These are phyloP conservation scores for Primulina eburnea DNA, from an alignment of 257 asterid species.

Conservation along the genomic window DNA sequence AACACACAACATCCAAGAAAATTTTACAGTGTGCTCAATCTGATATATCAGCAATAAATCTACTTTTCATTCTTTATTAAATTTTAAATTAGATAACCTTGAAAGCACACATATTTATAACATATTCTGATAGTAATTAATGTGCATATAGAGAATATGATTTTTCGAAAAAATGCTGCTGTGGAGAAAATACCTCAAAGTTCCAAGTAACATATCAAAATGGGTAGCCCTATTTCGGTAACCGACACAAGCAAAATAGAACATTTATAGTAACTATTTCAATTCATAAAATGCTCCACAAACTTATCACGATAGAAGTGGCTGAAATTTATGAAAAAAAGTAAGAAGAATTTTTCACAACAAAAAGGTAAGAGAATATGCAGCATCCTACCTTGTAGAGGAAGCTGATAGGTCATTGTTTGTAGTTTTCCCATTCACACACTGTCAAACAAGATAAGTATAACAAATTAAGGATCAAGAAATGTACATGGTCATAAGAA, in stretches of 20 bases:
- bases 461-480: constrained; percentile 16
- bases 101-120: constrained; percentile 9
- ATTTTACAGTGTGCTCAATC: neutral
- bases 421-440: constrained; percentile 37
- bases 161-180: neutral
- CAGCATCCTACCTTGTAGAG: constrained; percentile 45
- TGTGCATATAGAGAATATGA: constrained; percentile 1
- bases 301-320: neutral
- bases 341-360: constrained; percentile 10
- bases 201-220: no score
- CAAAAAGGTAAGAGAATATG: constrained; percentile 10
- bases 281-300: constrained; percentile 3
- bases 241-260: no score
- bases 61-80: neutral
- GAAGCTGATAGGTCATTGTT: constrained; percentile 33
- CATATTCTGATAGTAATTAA: constrained; percentile 7
- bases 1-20: no score
- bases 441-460: constrained; percentile 43
- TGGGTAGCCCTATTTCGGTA: neutral
- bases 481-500: constrained; percentile 9
- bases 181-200: no score
- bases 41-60: neutral
- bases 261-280: neutral
- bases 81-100: constrained; percentile 3
- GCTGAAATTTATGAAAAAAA: constrained; percentile 9